Conservation (phyloP, 2,329 filamentous ascomycete genomes). For the Hypoxylon sp. region DNA sequence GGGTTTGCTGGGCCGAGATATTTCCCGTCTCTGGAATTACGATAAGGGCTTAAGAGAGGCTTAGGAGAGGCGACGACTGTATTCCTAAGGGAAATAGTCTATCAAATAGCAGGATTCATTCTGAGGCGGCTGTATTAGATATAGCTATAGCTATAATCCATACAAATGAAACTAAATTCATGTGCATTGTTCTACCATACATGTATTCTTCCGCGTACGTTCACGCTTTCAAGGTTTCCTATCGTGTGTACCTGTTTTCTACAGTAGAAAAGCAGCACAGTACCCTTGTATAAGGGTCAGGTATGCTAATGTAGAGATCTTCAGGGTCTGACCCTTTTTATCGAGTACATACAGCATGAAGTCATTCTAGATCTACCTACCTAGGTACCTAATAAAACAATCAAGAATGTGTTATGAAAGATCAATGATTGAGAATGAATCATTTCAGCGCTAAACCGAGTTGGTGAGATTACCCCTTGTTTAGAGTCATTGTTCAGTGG, state of each 20-base stretch:
- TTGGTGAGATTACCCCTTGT: constrained; percentile 15
- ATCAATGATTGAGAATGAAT: constrained; percentile 44
- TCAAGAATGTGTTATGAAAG: not conserved
- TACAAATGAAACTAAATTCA: not conserved
- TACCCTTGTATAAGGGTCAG: not conserved
- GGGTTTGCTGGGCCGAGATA: constrained; percentile 90
- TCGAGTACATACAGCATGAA: not conserved
- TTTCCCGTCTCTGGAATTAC: constrained; percentile 78
- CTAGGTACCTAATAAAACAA: too few species aligned
- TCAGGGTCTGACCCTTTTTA: too few species aligned
- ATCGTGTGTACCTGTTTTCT: too few species aligned
- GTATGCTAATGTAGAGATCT: not conserved
- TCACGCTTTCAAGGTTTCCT: not conserved
- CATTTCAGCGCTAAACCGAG: constrained; percentile 22
- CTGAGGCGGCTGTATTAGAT: constrained; percentile 3
- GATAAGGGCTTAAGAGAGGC: constrained; percentile 57
- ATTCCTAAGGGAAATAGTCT: constrained; percentile 8
- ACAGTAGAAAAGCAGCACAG: too few species aligned
- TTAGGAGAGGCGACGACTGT: not conserved
- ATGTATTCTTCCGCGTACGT: not conserved
- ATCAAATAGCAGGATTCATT: constrained; percentile 15
- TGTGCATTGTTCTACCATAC: not conserved
- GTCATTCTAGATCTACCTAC: constrained; percentile 8
- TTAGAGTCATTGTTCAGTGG: constrained; percentile 33
- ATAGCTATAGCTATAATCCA: not conserved